A percentile compares a stretch with the other conserved stretches of the same genome.
phyloP scores from a whole-genome alignment of 805 yeast species.

The Wickerhamomyces silvicola region DNA sequence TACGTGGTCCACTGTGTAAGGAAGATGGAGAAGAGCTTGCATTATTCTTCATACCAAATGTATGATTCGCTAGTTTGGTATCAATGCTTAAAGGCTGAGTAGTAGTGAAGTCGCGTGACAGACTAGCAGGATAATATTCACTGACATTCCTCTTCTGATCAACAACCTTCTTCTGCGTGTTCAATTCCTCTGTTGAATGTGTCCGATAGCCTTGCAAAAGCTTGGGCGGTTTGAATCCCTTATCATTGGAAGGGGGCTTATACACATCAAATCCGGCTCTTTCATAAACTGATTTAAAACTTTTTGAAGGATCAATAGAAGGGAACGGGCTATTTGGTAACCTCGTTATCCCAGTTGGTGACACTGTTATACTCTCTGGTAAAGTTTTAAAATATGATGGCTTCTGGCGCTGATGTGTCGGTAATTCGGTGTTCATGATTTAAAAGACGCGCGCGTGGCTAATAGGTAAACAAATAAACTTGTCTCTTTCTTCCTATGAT shows the following conservation, averaged over 20 bases:
- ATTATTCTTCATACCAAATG: background rate
- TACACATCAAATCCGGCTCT: conserved; percentile 74
- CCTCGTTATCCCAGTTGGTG: conserved; percentile 20
- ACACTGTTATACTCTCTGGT: conserved; percentile 18
- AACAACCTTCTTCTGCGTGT: conserved; percentile 1
- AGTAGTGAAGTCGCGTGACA: no score
- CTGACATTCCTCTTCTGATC: conserved; percentile 15
- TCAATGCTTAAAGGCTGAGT: conserved; percentile 6
- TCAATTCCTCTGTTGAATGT: conserved; percentile 9
- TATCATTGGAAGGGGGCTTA: conserved; percentile 15
- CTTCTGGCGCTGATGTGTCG: conserved; percentile 7
- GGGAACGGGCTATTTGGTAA: conserved; percentile 52
- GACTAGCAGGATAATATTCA: conserved; percentile 7
- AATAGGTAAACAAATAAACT: no score
- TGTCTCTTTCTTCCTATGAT: no score
- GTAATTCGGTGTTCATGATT: conserved; percentile 1
- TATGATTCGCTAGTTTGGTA: conserved; percentile 5
- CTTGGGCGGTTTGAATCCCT: conserved; percentile 2
- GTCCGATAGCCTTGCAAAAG: conserved; percentile 7
- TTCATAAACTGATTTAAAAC: conserved; percentile 67
- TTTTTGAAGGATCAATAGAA: conserved; percentile 54
- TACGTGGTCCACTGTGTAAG: no score
- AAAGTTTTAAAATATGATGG: conserved; percentile 22
- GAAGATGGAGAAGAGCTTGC: no score
- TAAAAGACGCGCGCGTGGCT: no score